phyloP scores from a whole-genome alignment of 768 basidiomycete species.

The Hemileccinum rubropunctum region DNA sequence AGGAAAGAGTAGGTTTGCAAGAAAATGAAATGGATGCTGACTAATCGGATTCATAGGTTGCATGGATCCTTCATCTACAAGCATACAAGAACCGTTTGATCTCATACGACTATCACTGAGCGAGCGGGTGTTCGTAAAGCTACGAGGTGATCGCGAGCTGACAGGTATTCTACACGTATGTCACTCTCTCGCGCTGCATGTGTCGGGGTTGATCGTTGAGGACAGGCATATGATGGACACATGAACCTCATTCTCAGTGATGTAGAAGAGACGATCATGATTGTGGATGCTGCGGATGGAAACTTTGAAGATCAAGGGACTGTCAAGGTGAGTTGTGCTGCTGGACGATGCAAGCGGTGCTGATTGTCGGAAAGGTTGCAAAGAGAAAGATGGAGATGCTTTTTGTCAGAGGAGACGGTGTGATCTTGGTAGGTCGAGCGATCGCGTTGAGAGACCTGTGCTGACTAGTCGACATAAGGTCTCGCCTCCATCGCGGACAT shows the following conservation, averaged over 20 bases:
- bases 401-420: conserved; percentile 95
- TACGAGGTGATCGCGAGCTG: conserved; percentile 91
- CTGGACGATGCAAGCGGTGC: neutral
- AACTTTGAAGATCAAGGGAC: conserved; percentile 53
- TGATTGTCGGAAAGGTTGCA: conserved; percentile 56
- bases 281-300: conserved; percentile 83
- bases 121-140: conserved; percentile 97
- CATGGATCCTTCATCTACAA: conserved; percentile 71
- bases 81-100: conserved; percentile 96
- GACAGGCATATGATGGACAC: conserved; percentile 98
- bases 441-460: neutral
- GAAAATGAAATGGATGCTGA: conserved; percentile 26
- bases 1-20: conserved; percentile 11
- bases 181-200: conserved; percentile 5
- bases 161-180: conserved; percentile 90
- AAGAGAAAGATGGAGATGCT: conserved; percentile 97
- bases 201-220: conserved; percentile 8
- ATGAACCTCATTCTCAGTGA: conserved; percentile 99
- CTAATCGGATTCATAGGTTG: conserved; percentile 19
- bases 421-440: conserved; percentile 69
- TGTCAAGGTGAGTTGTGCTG: conserved; percentile 55
- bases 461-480: conserved; percentile 47
- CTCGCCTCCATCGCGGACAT: conserved; percentile 76
- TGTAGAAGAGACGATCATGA: conserved; percentile 95
- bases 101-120: conserved; percentile 93